Evolutionary conservation across 2,329 filamentous ascomycete species (phyloP).

Genomic region (Aureobasidium melanogenum): DNA sequence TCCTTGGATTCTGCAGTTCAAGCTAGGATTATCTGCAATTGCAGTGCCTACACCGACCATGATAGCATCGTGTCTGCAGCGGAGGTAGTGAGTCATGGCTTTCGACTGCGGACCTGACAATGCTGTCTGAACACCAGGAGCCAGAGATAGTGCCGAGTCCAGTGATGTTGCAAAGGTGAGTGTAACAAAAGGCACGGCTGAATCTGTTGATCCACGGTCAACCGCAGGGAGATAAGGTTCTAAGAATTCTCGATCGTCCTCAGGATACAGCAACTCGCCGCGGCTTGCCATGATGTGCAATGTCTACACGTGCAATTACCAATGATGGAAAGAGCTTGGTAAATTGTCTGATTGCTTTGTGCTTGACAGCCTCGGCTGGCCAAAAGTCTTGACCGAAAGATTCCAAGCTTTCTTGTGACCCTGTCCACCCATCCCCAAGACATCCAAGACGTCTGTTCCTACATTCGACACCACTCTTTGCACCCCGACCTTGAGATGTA

Average conservation of each 20-base stretch:
- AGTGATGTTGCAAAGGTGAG: conserved; percentile 88
- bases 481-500: too few relatives aligned
- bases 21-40: conserved; percentile 70
- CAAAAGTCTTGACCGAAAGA: conserved; percentile 6
- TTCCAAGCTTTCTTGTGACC: conserved; percentile 6
- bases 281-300: conserved; percentile 12
- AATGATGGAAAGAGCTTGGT: background rate
- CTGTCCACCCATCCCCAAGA: background rate
- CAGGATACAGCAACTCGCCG: conserved; percentile 29
- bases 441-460: background rate
- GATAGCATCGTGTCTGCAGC: conserved; percentile 74
- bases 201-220: background rate
- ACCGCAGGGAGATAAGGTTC: conserved; percentile 38
- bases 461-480: background rate
- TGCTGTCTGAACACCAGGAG: conserved; percentile 69
- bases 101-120: conserved; percentile 79
- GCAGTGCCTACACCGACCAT: conserved; percentile 79
- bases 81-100: conserved; percentile 86
- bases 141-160: conserved; percentile 67
- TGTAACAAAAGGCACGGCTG: conserved; percentile 50
- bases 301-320: background rate
- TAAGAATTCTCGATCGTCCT: conserved; percentile 37
- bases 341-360: background rate
- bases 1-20: conserved; percentile 69
- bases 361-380: background rate